Evolutionary conservation across 768 basidiomycete genomes (phyloP).

Genomic region (Rhodotorula babjevae): DNA sequence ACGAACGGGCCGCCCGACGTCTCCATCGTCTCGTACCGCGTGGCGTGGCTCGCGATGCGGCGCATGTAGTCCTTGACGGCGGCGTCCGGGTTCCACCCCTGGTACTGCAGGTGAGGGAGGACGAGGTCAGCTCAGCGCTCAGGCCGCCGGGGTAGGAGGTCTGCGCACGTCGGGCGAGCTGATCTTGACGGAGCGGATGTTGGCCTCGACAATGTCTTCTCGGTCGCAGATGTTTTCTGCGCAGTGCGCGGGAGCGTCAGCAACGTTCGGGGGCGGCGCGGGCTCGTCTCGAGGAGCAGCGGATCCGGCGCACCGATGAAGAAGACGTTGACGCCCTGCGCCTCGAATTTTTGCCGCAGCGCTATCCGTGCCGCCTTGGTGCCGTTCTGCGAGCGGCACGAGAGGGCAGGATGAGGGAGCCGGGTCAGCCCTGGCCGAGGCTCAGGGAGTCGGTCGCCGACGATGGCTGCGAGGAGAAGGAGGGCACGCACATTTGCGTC

Average conservation of each 20-base stretch:
- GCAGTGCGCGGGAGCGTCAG: not conserved
- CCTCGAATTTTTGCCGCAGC: constrained; percentile 78
- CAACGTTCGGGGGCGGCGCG: no score
- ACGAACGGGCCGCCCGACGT: constrained; percentile 90
- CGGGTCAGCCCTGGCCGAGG: no score
- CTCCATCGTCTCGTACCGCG: constrained; percentile 82
- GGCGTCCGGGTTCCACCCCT: constrained; percentile 83
- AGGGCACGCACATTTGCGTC: constrained; percentile 65
- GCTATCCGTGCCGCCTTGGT: constrained; percentile 61
- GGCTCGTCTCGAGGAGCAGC: not conserved
- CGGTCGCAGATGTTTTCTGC: constrained; percentile 90
- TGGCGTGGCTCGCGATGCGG: constrained; percentile 82
- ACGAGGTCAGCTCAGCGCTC: not conserved
- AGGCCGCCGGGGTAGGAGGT: not conserved
- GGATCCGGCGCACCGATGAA: constrained; percentile 69
- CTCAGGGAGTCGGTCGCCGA: no score
- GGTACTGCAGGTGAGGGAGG: constrained; percentile 58
- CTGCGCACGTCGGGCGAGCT: constrained; percentile 87
- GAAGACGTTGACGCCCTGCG: constrained; percentile 82
- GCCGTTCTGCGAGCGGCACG: constrained; percentile 61
- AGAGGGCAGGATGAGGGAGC: no score
- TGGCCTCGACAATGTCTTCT: constrained; percentile 83
- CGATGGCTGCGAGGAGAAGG: no score
- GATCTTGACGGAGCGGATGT: constrained; percentile 90
- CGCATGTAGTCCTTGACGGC: constrained; percentile 86